These are phyloP conservation scores for Trapa bicornis DNA, from an alignment of 345 rosid genomes.

Conservation along the genomic window DNA sequence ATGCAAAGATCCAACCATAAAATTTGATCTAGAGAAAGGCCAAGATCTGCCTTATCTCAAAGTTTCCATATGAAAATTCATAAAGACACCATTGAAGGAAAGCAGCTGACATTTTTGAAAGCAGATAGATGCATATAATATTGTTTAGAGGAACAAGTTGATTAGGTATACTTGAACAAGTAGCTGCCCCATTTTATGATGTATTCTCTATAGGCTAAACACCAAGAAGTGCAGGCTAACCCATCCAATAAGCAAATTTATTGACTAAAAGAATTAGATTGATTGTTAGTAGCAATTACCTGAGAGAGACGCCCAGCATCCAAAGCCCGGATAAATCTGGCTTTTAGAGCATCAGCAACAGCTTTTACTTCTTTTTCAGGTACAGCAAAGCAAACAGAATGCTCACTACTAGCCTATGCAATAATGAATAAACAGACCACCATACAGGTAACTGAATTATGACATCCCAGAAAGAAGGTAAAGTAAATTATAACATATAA, in stretches of 20 bases:
- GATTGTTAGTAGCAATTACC: slow-evolving; percentile 24
- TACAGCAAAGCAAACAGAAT: slow-evolving; percentile 97
- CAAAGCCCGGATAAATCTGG: slow-evolving; percentile 77
- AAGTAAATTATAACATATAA: slow-evolving; percentile 7
- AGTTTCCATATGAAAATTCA: neutral
- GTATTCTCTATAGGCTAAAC: neutral
- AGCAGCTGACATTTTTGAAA: too few relatives aligned
- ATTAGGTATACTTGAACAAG: neutral
- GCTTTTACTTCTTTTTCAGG: slow-evolving; percentile 95
- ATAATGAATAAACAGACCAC: slow-evolving; percentile 1
- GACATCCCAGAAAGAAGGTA: neutral
- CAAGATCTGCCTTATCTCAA: neutral
- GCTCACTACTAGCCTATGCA: slow-evolving; percentile 90
- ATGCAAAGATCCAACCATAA: neutral
- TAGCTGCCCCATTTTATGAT: neutral
- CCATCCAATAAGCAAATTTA: neutral
- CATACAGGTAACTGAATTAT: neutral
- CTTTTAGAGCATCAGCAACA: slow-evolving; percentile 74
- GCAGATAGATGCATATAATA: neutral
- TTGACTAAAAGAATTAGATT: neutral
- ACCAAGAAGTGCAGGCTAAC: neutral
- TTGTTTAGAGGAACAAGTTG: neutral
- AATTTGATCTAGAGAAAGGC: neutral
- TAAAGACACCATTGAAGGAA: neutral
- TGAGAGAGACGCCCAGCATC: slow-evolving; percentile 94